Evolutionary conservation across 2,329 filamentous ascomycete genomes (phyloP).

Genomic region (Botryosphaeria agaves): DNA sequence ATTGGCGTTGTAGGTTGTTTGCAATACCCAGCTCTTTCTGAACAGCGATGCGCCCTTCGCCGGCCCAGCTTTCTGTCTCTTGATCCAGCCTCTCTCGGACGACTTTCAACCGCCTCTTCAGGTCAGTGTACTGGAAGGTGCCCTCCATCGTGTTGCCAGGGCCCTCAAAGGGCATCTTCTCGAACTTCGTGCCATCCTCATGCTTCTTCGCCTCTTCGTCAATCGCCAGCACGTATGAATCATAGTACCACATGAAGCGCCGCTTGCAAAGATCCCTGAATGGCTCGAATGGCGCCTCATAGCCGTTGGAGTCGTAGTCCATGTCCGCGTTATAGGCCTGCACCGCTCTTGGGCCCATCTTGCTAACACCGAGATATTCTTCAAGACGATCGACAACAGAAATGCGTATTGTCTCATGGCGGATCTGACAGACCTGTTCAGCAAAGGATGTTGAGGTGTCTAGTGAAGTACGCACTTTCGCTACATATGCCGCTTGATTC

Average conservation of each 20-base stretch:
- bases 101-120: conserved; percentile 49
- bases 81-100: conserved; percentile 55
- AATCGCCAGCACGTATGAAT: conserved; percentile 62
- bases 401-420: conserved; percentile 76
- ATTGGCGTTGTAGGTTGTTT: conserved; percentile 68
- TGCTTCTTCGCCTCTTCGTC: conserved; percentile 44
- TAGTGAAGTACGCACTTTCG: conserved; percentile 41
- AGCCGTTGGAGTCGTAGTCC: conserved; percentile 23
- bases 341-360: conserved; percentile 23
- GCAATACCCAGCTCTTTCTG: conserved; percentile 56
- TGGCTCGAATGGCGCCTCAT: conserved; percentile 56
- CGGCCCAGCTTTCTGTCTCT: conserved; percentile 56
- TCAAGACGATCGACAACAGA: conserved; percentile 78
- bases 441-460: too few relatives aligned
- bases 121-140: conserved; percentile 59
- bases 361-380: conserved; percentile 50
- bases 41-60: conserved; percentile 45
- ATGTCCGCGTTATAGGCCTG: conserved; percentile 33
- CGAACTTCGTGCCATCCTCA: conserved; percentile 46
- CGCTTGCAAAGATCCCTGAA: conserved; percentile 85
- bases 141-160: conserved; percentile 69
- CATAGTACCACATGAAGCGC: conserved; percentile 90
- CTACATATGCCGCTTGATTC: conserved; percentile 56
- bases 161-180: conserved; percentile 78
- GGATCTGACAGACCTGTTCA: conserved; percentile 50